phyloP scores from a whole-genome alignment of 495 filamentous ascomycete genomes.

The Podospora comata region DNA sequence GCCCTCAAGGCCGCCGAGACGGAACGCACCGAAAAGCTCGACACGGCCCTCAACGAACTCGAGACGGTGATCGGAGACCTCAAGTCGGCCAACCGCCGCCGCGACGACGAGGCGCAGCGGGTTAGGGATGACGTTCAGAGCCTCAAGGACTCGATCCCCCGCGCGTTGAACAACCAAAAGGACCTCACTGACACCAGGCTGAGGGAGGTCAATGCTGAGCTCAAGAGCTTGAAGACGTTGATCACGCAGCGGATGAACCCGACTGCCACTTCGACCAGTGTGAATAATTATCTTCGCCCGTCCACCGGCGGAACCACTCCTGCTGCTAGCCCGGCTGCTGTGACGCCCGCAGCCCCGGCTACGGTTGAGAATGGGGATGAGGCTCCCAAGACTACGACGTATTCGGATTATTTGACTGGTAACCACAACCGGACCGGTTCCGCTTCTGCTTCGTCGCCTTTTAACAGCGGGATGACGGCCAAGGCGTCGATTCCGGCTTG shows the following conservation, averaged over 20 bases:
- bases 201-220: slow-evolving; percentile 79
- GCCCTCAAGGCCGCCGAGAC: slow-evolving; percentile 81
- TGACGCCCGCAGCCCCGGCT: slow-evolving; percentile 33
- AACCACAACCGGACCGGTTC: slow-evolving; percentile 26
- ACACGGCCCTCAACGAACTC: slow-evolving; percentile 76
- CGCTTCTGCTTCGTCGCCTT: slow-evolving; percentile 24
- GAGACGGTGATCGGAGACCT: slow-evolving; percentile 77
- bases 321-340: slow-evolving; percentile 24
- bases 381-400: slow-evolving; percentile 36
- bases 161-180: slow-evolving; percentile 81
- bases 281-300: slow-evolving; percentile 38
- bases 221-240: slow-evolving; percentile 88
- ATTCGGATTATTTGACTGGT: slow-evolving; percentile 33
- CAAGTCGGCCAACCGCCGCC: slow-evolving; percentile 69
- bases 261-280: slow-evolving; percentile 36
- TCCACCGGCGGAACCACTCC: slow-evolving; percentile 32
- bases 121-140: slow-evolving; percentile 82
- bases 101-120: slow-evolving; percentile 80
- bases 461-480: slow-evolving; percentile 40
- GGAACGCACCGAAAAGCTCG: slow-evolving; percentile 78
- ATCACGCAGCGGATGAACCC: slow-evolving; percentile 74
- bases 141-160: slow-evolving; percentile 79
- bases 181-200: slow-evolving; percentile 75
- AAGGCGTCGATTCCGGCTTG: slow-evolving; percentile 82
- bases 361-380: slow-evolving; percentile 15